Evolutionary conservation across 78 protist species (phyloP), one percentile per base, ranked within the genome.

Genomic region (Cavenderia fasciculata): DNA sequence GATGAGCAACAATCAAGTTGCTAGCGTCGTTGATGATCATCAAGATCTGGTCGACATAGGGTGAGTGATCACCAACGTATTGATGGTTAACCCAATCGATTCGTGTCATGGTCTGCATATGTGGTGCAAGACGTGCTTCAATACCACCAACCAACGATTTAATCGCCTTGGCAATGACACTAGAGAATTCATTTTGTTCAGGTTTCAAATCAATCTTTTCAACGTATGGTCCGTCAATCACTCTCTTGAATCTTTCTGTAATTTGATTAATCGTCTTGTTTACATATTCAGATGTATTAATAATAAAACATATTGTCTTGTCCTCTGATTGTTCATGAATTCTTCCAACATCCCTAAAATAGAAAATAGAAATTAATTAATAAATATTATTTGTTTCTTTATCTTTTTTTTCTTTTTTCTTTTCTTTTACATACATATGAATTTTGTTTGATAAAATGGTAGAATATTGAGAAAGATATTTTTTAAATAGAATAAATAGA

Each of bases 241-340:
- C 33, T 52, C 54, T 57, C 16, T 70, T 93, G 86, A 85, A 62
- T 11, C 46, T 62, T 18, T 74, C 84, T 8, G 56, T 14, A 75
- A 93, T 76, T 52, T 72, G 59, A 34, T 34, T 25, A 2, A 49
- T 41, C 12, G 85, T 85, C 51, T 72, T 85, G 33, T 70, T 65
- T 34, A 69, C 73, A 34, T 66, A 93, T 34, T 93, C 92, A 1
- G 90, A 43, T 7, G 95, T 93, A 23, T 93, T 93, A 31, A 86
- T 62, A 25, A 93, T 68, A 21, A 73, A 46, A 68, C 93, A 85
- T 14, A 85, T 61, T 7, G 47, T 36, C 43, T 49, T 71, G 44
- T 82, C 90, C 38, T 77, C 86, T 41, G 34, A 61, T 18, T 1
- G 16, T 12, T 79, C 95, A 49, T 65, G 92, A 44, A 65, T 2